phyloP scores from a whole-genome alignment of 2,329 filamentous ascomycete species.

The Didymella glomerata region DNA sequence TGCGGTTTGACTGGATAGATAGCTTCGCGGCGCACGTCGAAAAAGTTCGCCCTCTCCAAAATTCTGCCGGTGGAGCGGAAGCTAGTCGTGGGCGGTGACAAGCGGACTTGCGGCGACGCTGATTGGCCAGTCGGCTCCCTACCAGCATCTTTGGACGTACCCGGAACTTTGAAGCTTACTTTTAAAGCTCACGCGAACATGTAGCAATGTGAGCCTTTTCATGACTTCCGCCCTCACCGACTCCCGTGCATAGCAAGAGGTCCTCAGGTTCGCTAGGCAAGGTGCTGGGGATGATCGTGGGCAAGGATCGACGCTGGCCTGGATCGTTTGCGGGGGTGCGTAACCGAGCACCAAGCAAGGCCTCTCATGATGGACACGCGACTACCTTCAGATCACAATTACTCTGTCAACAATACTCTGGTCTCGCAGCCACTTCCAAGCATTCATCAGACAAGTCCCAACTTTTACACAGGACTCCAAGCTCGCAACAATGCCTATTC shows the following conservation, averaged over 20 bases:
- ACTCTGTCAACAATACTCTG: constrained; percentile 15
- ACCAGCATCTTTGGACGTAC: neutral
- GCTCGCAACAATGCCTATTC: constrained; percentile 38
- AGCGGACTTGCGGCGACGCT: constrained; percentile 18
- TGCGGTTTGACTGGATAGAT: neutral
- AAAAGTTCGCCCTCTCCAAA: constrained; percentile 14
- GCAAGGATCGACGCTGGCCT: constrained; percentile 8
- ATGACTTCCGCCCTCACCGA: neutral
- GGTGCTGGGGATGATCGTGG: neutral
- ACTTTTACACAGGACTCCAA: neutral
- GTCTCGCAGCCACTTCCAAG: neutral
- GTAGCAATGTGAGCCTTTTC: neutral
- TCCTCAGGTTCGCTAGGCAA: neutral
- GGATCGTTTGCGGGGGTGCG: constrained; percentile 19
- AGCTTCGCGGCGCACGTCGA: constrained; percentile 3
- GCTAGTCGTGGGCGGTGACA: constrained; percentile 1
- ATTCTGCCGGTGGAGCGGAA: constrained; percentile 7
- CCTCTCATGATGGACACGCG: constrained; percentile 29
- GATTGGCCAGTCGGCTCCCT: constrained; percentile 14
- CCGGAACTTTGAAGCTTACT: no score
- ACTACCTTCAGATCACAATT: constrained; percentile 20
- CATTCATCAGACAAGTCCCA: neutral
- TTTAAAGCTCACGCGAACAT: no score
- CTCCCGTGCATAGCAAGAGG: neutral
- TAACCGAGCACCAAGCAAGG: constrained; percentile 5